phyloP scores from a whole-genome alignment of 2,329 filamentous ascomycete genomes.

The Fonsecaea multimorphosa region DNA sequence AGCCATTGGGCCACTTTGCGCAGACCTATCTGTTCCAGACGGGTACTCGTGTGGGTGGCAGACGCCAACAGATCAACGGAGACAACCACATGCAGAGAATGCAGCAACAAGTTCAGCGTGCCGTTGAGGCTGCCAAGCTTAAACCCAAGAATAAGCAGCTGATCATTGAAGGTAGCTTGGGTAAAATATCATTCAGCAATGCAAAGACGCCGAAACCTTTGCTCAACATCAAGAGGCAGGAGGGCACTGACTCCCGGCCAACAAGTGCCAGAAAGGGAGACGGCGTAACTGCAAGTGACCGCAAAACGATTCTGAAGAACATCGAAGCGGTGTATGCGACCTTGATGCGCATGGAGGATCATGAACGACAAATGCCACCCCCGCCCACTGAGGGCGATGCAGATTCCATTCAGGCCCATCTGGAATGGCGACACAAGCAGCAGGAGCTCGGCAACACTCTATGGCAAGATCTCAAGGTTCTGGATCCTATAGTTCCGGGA shows the following conservation, averaged over 20 bases:
- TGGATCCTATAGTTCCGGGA: conserved; percentile 82
- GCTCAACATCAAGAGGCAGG: conserved; percentile 90
- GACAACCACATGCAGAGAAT: conserved; percentile 99
- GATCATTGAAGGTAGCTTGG: conserved; percentile 92
- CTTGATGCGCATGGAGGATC: conserved; percentile 92
- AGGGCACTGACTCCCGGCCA: conserved; percentile 65
- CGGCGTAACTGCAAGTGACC: conserved; percentile 68
- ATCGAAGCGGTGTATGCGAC: conserved; percentile 88
- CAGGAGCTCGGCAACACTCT: conserved; percentile 76
- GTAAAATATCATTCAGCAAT: conserved; percentile 99
- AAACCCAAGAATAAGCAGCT: conserved; percentile 98
- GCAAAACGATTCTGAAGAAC: conserved; percentile 81
- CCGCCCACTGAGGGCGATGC: conserved; percentile 66
- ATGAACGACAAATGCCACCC: conserved; percentile 79
- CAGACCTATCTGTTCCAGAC: conserved; percentile 98
- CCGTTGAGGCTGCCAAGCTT: conserved; percentile 95
- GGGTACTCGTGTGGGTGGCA: conserved; percentile 76
- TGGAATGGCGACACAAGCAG: conserved; percentile 77
- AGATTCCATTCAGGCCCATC: conserved; percentile 73
- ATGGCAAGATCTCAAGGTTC: conserved; percentile 87
- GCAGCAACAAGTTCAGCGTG: conserved; percentile 98
- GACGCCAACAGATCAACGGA: conserved; percentile 78
- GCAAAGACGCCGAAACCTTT: conserved; percentile 95
- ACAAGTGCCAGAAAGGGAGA: conserved; percentile 52
- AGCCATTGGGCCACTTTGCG: conserved; percentile 93